phyloP scores from a whole-genome alignment of 306 rosid species.

The Pyrus communis region DNA sequence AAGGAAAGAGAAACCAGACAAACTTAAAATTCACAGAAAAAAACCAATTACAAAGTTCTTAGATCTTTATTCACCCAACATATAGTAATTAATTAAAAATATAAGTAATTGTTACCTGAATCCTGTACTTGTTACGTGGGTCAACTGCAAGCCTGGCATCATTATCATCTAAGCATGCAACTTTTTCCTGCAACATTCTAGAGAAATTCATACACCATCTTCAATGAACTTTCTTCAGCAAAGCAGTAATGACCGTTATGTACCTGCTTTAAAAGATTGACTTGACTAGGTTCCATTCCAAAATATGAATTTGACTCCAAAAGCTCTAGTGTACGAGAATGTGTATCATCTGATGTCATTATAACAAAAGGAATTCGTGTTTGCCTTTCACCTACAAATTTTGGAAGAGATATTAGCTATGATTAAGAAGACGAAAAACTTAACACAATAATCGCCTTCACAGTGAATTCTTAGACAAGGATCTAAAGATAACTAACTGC shows the following conservation, averaged over 20 bases:
- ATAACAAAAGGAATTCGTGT: constrained; percentile 66
- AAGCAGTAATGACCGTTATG: constrained; percentile 3
- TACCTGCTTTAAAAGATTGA: constrained; percentile 94
- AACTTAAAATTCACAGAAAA: constrained; percentile 2
- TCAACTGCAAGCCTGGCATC: constrained; percentile 94
- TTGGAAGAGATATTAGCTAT: constrained; percentile 1
- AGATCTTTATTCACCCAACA: neutral
- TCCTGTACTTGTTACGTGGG: constrained; percentile 59
- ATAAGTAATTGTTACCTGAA: constrained; percentile 57
- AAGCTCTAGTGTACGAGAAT: constrained; percentile 60
- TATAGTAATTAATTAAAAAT: neutral
- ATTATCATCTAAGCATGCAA: constrained; percentile 90
- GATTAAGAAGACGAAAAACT: neutral
- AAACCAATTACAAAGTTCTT: neutral
- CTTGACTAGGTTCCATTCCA: constrained; percentile 89
- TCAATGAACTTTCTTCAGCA: constrained; percentile 6
- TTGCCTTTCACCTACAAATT: constrained; percentile 43
- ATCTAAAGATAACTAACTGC: neutral
- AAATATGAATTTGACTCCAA: constrained; percentile 78
- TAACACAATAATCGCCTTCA: neutral
- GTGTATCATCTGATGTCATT: constrained; percentile 97
- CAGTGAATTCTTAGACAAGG: neutral
- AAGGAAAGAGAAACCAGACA: neutral
- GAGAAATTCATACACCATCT: constrained; percentile 8
- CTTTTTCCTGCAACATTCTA: constrained; percentile 71